A percentile compares a stretch with the other conserved stretches of the same genome.
Evolutionary conservation across 305 asterid species (phyloP).

Genomic region (Plantago coronopus): DNA sequence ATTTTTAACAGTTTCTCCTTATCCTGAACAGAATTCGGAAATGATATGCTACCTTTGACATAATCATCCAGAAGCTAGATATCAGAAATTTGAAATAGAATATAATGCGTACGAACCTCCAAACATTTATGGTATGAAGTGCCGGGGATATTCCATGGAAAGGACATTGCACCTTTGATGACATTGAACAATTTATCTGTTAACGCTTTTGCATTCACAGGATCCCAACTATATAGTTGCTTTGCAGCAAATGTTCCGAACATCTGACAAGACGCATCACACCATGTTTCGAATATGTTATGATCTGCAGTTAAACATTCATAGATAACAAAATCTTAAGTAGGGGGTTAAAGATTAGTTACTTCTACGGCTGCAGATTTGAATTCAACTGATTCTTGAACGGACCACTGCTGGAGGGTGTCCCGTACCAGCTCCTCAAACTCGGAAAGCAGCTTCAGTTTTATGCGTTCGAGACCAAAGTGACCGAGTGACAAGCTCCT

Average conservation of each 20-base stretch:
- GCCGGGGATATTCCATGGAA: not conserved
- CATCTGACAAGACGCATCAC: not conserved
- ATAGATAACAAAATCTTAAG: too few species aligned
- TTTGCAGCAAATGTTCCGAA: not conserved
- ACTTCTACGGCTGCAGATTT: slow-evolving; percentile 13
- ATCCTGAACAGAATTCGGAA: not conserved
- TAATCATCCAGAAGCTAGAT: too few species aligned
- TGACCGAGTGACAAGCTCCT: slow-evolving; percentile 12
- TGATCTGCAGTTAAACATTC: too few species aligned
- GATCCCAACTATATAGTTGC: slow-evolving; percentile 4
- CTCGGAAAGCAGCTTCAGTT: not conserved
- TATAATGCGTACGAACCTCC: not conserved
- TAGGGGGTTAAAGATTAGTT: too few species aligned
- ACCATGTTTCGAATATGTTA: not conserved
- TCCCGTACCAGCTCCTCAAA: slow-evolving; percentile 11
- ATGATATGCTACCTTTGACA: too few species aligned
- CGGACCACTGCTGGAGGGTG: slow-evolving; percentile 15
- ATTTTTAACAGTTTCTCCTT: slow-evolving; percentile 1
- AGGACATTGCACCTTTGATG: not conserved
- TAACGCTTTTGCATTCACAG: not conserved
- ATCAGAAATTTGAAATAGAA: too few species aligned
- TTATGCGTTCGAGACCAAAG: slow-evolving; percentile 18
- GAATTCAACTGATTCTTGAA: not conserved
- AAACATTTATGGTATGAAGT: slow-evolving; percentile 5
- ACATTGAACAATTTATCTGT: not conserved